Base-by-base conservation (phyloP, 352 stramenopile genomes). In the Globisporangium apiculatum region DNA sequence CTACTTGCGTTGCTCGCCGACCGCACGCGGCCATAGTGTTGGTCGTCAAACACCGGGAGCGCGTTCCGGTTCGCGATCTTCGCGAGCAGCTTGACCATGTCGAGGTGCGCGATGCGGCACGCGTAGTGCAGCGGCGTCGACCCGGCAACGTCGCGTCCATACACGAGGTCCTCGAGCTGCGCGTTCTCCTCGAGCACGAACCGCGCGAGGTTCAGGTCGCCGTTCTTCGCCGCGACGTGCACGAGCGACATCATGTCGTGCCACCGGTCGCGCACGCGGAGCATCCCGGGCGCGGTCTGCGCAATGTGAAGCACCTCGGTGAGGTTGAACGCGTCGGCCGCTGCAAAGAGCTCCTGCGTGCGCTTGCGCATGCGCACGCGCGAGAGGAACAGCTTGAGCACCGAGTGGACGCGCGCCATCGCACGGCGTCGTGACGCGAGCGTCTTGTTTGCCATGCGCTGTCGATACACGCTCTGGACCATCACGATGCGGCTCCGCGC, bases 71-170 rank as follows among this genome's bases (percentile, higher is more conserved):
- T 95, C 2, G 82, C 86, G 53, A 94, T 84, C 68, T 87, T 91
- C 1, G 83, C 73, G 15, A 96, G 68, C 45, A 94, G 65, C 31
- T 90, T 86, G 5, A 94, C 78, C 83, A 95, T 94, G 54, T 94
- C 85, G 14, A 94, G 41, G 60, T 95, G 82, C 1, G 79, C 83
- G 8, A 94, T 61, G 4, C 79, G 79, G 9, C 69, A 70, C 0
- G 87, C 83, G 54, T 94, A 95, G 66, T 96, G 87, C 54, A 96
- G 72, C 17, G 87, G 87, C 17, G 87, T 94, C 57, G 79, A 94
- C 5, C 85, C 87, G 5, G 78, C 65, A 1, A 69, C 68, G 69
- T 94, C 87, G 31, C 75, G 85, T 53, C 83, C 79, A 57, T 91
- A 91, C 50, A 95, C 87, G 5, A 95, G 71, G 46, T 95, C 84